Evolutionary conservation across 495 filamentous ascomycete genomes (phyloP).

Genomic region (Alectoria sarmentosa): DNA sequence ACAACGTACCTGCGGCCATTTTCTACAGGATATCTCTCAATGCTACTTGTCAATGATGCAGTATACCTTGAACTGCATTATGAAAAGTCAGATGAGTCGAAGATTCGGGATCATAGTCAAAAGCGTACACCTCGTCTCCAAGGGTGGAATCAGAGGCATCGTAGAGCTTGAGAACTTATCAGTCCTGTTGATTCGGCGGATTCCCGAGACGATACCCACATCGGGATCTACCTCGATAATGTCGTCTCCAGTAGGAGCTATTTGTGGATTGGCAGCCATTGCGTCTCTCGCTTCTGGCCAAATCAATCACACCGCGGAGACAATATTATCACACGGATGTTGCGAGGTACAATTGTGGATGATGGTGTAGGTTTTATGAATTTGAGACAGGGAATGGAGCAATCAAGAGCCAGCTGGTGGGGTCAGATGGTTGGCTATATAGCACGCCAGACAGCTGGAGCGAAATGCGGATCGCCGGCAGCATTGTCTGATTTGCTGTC

Average conservation of each 20-base stretch:
- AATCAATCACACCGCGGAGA: not conserved
- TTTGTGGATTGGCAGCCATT: slow-evolving; percentile 12
- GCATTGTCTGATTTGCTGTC: no score
- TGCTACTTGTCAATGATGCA: slow-evolving; percentile 42
- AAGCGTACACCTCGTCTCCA: slow-evolving; percentile 22
- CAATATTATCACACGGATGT: not conserved
- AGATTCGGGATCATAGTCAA: no score
- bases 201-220: not conserved
- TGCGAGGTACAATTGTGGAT: not conserved
- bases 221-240: slow-evolving; percentile 17
- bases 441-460: no score
- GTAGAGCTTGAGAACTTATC: slow-evolving; percentile 7
- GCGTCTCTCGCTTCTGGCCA: not conserved
- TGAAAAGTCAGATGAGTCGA: not conserved
- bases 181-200: not conserved
- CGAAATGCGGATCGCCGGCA: no score
- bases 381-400: no score
- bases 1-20: slow-evolving; percentile 51
- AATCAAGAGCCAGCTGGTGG: no score
- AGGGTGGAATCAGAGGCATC: slow-evolving; percentile 23
- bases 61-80: slow-evolving; percentile 22
- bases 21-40: slow-evolving; percentile 52
- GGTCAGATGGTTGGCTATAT: no score
- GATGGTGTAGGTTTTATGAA: not conserved
- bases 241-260: not conserved